phyloP scores from a whole-genome alignment of 2,329 filamentous ascomycete genomes.

The Chaetomium olivaceum region DNA sequence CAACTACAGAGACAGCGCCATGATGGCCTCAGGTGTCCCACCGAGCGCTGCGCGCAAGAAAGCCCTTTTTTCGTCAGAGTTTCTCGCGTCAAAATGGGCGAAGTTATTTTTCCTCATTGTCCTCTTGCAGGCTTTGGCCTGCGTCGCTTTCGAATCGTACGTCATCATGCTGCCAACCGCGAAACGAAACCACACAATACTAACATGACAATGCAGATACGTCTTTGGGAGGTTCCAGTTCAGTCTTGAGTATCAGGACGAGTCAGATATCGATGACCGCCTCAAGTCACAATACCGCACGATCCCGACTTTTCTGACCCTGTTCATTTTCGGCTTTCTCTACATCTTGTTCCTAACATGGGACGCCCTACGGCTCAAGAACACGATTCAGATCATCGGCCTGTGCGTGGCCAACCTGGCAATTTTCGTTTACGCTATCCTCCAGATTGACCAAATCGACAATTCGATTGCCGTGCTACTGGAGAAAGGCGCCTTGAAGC shows the following conservation, averaged over 20 bases:
- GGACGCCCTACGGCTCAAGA: conserved; percentile 91
- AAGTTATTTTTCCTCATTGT: conserved; percentile 79
- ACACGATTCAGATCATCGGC: conserved; percentile 97
- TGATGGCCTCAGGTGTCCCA: conserved; percentile 37
- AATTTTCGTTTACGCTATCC: conserved; percentile 86
- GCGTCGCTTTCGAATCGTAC: conserved; percentile 83
- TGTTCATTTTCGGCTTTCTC: conserved; percentile 96
- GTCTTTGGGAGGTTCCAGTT: conserved; percentile 85
- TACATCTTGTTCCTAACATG: conserved; percentile 89
- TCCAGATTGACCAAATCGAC: conserved; percentile 88
- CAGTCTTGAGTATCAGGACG: conserved; percentile 49
- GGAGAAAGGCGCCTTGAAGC: conserved; percentile 47
- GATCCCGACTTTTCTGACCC: conserved; percentile 91
- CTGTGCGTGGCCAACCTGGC: conserved; percentile 90
- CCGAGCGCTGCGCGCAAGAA: conserved; percentile 38
- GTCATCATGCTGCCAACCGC: conserved; percentile 39
- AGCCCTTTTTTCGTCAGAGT: conserved; percentile 58
- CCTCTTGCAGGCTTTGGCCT: conserved; percentile 73
- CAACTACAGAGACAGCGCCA: conserved; percentile 40
- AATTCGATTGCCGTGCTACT: conserved; percentile 65
- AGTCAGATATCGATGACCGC: conserved; percentile 37
- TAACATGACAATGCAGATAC: conserved; percentile 58
- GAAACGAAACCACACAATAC: neutral
- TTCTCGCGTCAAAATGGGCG: conserved; percentile 83
- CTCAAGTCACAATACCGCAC: conserved; percentile 62